Evolutionary conservation across 2,329 filamentous ascomycete genomes (phyloP), one percentile per base, ranked within the genome.

Genomic region (Pseudonectria foliicola): DNA sequence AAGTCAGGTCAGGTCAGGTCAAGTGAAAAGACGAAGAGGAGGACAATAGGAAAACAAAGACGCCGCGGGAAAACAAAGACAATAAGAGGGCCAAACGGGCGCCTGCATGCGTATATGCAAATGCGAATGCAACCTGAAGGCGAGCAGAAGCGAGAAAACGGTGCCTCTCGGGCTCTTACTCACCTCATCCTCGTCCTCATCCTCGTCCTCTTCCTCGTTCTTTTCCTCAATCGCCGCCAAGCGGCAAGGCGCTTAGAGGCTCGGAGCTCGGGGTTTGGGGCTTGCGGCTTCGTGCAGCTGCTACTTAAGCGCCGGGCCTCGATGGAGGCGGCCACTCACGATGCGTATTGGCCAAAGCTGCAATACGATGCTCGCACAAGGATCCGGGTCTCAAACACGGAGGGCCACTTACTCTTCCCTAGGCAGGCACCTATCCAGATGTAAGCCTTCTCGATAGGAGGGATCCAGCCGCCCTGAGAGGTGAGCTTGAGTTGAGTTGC

Each of bases 31-130:
- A n/a, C n/a, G n/a, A n/a, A n/a, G n/a, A n/a, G n/a, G n/a, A n/a
- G n/a, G 36, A 48, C 38, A 38, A 53, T 46, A 39, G 38, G 35
- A 37, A 40, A 28, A 40, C 40, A 35, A 35, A 28, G 39, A 38
- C n/a, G n/a, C n/a, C n/a, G n/a, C n/a, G 18, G 33, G 42, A 39
- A 21, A 33, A 40, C 38, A 42, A 44, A 33, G 35, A 48, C 49
- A 54, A 54, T 54, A 54, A 52, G 41, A 48, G 27, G n/a, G 18
- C 18, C 18, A 37, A 31, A 25, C 8, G 6, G 13, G n/a, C n/a
- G n/a, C n/a, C n/a, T n/a, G n/a, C n/a, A n/a, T n/a, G n/a, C n/a
- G n/a, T n/a, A n/a, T n/a, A n/a, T n/a, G n/a, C n/a, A n/a, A n/a
- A n/a, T n/a, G n/a, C n/a, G n/a, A n/a, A n/a, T n/a, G n/a, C n/a